Percentiles rank a stretch among this genome's conserved stretches.
Conservation (phyloP, 1,139 yeast genomes). For the Torulaspora pretoriensis region DNA sequence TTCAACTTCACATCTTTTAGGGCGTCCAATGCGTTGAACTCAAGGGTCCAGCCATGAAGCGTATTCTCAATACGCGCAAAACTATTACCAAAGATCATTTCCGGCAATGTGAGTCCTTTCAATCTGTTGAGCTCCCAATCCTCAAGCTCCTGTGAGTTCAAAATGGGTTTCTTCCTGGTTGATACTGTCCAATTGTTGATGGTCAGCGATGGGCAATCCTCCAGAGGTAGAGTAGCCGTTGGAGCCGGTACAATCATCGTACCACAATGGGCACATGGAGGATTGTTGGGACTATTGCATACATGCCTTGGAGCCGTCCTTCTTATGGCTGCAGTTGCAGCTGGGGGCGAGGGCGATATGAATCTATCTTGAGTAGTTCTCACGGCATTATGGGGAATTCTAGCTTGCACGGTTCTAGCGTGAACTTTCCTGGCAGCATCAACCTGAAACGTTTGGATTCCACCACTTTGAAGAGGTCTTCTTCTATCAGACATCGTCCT, state of each 20-base stretch:
- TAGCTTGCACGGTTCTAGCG: slow-evolving; percentile 35
- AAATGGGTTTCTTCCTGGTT: slow-evolving; percentile 71
- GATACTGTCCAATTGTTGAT: slow-evolving; percentile 72
- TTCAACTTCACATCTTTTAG: slow-evolving; percentile 58
- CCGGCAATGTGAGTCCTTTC: slow-evolving; percentile 82
- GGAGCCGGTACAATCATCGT: slow-evolving; percentile 72
- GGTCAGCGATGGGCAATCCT: slow-evolving; percentile 61
- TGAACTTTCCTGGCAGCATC: slow-evolving; percentile 64
- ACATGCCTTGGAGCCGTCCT: slow-evolving; percentile 16
- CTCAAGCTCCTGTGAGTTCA: slow-evolving; percentile 72
- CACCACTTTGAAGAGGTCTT: slow-evolving; percentile 25
- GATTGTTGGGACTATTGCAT: slow-evolving; percentile 39
- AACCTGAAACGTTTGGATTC: slow-evolving; percentile 55
- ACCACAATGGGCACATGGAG: slow-evolving; percentile 60
- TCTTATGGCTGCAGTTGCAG: not conserved
- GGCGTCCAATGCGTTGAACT: slow-evolving; percentile 78
- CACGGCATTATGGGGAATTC: slow-evolving; percentile 19
- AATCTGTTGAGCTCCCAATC: slow-evolving; percentile 47
- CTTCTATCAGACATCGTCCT: slow-evolving; percentile 12
- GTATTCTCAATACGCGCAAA: slow-evolving; percentile 49
- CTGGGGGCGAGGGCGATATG: not conserved
- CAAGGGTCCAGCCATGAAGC: slow-evolving; percentile 44
- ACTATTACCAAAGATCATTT: slow-evolving; percentile 96
- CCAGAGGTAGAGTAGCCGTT: slow-evolving; percentile 54
- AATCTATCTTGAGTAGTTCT: not conserved